Percentiles rank a stretch among this genome's conserved stretches.
Evolutionary conservation across 352 stramenopile genomes (phyloP).

Genomic region (Pythium guiyangense): DNA sequence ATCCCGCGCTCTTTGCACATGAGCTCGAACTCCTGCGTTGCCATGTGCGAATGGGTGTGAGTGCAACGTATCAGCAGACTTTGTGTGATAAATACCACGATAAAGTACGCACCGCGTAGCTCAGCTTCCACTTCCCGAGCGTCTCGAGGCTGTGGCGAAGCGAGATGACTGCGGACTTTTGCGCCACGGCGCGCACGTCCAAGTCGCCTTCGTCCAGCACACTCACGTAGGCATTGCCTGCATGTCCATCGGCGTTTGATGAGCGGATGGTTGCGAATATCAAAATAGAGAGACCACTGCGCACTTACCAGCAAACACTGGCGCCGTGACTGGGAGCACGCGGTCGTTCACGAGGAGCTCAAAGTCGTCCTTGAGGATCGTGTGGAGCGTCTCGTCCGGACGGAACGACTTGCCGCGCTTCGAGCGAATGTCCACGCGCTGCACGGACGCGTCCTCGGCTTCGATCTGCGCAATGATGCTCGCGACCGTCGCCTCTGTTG

Average conservation of each 20-base stretch:
- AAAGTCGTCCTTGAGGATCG: constrained; percentile 79
- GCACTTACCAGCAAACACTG: constrained; percentile 52
- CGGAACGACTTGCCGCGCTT: constrained; percentile 54
- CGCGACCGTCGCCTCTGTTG: constrained; percentile 63
- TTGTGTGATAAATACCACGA: no score
- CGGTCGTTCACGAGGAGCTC: constrained; percentile 78
- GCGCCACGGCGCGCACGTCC: constrained; percentile 69
- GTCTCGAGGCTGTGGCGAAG: constrained; percentile 65
- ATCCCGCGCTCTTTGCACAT: constrained; percentile 73
- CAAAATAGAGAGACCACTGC: neutral
- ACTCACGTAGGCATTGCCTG: constrained; percentile 68
- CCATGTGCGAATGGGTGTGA: no score
- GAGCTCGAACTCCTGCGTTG: constrained; percentile 62
- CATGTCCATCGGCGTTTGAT: neutral
- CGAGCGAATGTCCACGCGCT: constrained; percentile 62
- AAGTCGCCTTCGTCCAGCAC: constrained; percentile 70
- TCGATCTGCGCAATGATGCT: constrained; percentile 73
- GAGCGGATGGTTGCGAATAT: neutral
- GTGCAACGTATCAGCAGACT: no score
- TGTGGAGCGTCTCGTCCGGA: constrained; percentile 53
- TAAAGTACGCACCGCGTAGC: constrained; percentile 28
- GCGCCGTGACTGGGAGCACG: constrained; percentile 62
- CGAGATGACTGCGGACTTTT: constrained; percentile 78
- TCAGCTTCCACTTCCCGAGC: constrained; percentile 80
- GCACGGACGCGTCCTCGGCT: constrained; percentile 67